Base-by-base conservation (phyloP, 208 protist species). In the Herpetomonas tarakana region DNA sequence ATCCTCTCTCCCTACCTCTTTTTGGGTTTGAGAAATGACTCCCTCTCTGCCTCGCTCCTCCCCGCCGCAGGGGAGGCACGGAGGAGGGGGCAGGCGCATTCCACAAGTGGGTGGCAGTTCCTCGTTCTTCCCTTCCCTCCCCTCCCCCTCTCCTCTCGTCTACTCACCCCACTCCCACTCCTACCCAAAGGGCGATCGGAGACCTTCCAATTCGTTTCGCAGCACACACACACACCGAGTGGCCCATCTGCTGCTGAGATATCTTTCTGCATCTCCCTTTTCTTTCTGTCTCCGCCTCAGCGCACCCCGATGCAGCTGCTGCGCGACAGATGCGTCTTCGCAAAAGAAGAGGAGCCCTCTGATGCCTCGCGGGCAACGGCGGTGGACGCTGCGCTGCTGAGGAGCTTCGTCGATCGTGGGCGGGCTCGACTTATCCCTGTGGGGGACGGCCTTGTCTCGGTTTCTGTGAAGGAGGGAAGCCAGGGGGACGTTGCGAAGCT, bases 401-500 rank as follows among this genome's bases (percentile, higher is more conserved):
- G 19, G 11, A 22, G 31, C 0, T 69, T 80, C 26, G 68, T 80
- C 6, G 52, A 47, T 19, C 41, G 71, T 26, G 83, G 81, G 1
- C 62, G 76, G 22, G 82, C 69, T 26, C 45, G 35, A 45, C 56
- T 90, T 4, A 64, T 76, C 7, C 46, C 47, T 2, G 67, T 71
- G 18, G 70, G 47, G 16, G 26, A 24, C 11, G 31, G 11, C 7
- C 52, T 84, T 28, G 46, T 54, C n/a, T 96, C 89, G 16, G 74
- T 96, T 28, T 68, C 69, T 28, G 81, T 92, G 14, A 89, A 84
- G 65, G 84, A 84, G 38, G 65, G 68, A 0, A 68, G 66, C 4
- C 89, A 96, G 58, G 70, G 67, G 1, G 86, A 96, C 64, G 76
- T 86, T 22, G 58, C 41, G 14, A n/a, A 57, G 25, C 80, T 96